Evolutionary conservation across 2,329 filamentous ascomycete species (phyloP), one percentile per base, ranked within the genome.

Genomic region (Calycina herbarum): DNA sequence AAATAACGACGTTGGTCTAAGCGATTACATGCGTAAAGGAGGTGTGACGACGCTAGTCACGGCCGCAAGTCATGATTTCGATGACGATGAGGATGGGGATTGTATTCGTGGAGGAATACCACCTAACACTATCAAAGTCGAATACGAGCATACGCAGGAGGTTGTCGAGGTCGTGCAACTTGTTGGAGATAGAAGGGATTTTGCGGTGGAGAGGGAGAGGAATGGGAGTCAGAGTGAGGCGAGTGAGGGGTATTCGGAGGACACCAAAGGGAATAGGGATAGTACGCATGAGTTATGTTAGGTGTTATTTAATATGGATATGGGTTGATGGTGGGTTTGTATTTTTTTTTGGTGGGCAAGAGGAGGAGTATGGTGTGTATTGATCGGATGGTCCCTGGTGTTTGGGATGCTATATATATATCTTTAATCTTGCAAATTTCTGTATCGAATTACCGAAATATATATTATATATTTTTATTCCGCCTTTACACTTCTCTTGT

Each of bases 21-120:
- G 65, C 42, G 66, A 67, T 7, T 69, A 67, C 31, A 61, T 40
- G 33, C 58, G 57, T 4, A 64, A 58, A 59, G 59, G 58, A 7
- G 69, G 66, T 3, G 68, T 72, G 17, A 72, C 70, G 6, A 71
- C 68, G 1, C 29, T 69, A 11, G 68, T 71, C 1, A 68, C 69
- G 6, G 65, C 65, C 24, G 48, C 60, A 5, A 64, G 24, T 17
- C 59, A 65, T 6, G 57, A 63, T 27, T 17, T 42, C 2, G 64
- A 65, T 24, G 60, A 65, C n/a, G 24, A 64, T 17, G 61, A 61
- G 20, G 20, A 65, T 42, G 64, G 64, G 15, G 56, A 60, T 20
- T 66, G 63, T 8, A 67, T 51, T 24, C 64, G 38, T n/a, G 42
- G 24, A 13, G 15, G 11, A 24, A 48, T 69, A n/a, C 66, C 66